Evolutionary conservation across 176 grass and related monocot genomes (phyloP), one percentile per base, ranked within the genome.

Genomic region (Luzula sylvatica): DNA sequence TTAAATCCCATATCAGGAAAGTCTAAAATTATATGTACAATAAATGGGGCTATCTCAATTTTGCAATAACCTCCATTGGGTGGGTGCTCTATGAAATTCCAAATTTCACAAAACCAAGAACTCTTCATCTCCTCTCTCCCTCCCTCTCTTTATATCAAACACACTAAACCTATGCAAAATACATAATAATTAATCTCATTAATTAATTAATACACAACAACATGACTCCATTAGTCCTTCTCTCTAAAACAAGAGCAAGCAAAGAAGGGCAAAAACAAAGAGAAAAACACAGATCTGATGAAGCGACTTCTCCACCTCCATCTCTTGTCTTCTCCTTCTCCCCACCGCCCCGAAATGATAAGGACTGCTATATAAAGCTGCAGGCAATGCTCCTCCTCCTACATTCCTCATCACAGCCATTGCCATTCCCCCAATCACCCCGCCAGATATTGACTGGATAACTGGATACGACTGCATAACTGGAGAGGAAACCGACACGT

Each of bases 241-340:
- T n/a, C n/a, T n/a, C 30, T 35, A 82, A 76, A 90, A 98, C 55
- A 98, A 50, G 29, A 90, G 65, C 9, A 90, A 68, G 56, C 85
- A 98, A 14, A 98, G 20, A 21, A 77, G 41, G 7, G 55, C 71
- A 56, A 82, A 86, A 27, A 78, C 69, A 18, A 25, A 71, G 20
- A 89, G 78, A 75, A 90, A 90, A 75, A 90, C 23, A 44, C 75
- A 72, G 39, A 86, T 65, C 68, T 98, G 92, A 62, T 98, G 81
- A 46, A 98, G 81, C 1, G 71, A 78, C 45, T 66, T 83, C 78
- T 77, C 85, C 43, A 90, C 38, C 55, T 78, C 68, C 26, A 86
- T 26, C 23, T 90, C 63, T 51, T 55, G 81, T 59, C 72, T 73
- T 22, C 78, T 79, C 49, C 73, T 50, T 59, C 85, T 71, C 1